Evolutionary conservation across 345 rosid genomes (phyloP).

Genomic region (Murraya paniculata): DNA sequence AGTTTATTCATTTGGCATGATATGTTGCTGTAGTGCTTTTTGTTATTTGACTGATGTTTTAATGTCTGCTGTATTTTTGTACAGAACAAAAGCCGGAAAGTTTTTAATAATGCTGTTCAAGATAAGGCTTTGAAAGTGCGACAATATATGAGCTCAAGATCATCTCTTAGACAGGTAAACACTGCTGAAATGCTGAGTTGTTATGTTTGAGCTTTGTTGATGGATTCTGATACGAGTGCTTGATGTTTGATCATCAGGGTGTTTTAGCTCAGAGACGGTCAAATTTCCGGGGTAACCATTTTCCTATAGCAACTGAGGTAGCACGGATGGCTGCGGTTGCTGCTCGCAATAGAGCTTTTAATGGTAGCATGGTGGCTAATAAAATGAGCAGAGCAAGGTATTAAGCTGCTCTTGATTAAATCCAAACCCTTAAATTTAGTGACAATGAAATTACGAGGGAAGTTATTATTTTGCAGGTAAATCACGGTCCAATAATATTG

Average conservation of each 20-base stretch:
- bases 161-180: conserved; percentile 79
- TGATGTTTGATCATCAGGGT: conserved; percentile 46
- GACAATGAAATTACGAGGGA: not conserved
- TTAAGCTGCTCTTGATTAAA: not conserved
- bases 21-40: conserved; percentile 2
- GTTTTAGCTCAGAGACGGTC: conserved; percentile 75
- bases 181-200: not conserved
- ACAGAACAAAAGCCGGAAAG: conserved; percentile 63
- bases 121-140: conserved; percentile 49
- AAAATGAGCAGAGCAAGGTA: conserved; percentile 62
- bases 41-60: conserved; percentile 7
- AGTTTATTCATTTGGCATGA: not conserved
- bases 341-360: conserved; percentile 48
- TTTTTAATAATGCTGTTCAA: conserved; percentile 35
- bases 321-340: conserved; percentile 55
- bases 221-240: not conserved
- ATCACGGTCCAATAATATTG: conserved; percentile 28
- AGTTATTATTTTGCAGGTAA: conserved; percentile 42
- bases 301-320: conserved; percentile 52
- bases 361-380: conserved; percentile 35
- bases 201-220: not conserved
- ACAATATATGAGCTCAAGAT: conserved; percentile 58
- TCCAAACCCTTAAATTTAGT: not conserved
- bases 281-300: conserved; percentile 56
- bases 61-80: not conserved